These are phyloP conservation scores for Tricholoma matsutake DNA, from an alignment of 768 basidiomycete species.

Conservation along the genomic window DNA sequence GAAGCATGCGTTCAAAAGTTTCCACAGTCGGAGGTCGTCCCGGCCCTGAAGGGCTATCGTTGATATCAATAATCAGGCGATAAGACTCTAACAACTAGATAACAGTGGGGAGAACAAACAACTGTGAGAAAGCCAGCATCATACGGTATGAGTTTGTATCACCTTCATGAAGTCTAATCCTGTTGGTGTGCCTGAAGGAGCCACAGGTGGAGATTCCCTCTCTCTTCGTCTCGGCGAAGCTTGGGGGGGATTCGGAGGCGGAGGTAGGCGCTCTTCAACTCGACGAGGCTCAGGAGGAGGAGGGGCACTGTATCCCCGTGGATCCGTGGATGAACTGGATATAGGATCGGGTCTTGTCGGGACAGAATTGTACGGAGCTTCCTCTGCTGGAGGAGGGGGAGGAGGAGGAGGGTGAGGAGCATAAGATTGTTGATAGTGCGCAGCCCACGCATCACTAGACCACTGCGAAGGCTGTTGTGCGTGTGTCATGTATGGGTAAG, in stretches of 20 bases:
- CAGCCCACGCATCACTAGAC: constrained; percentile 38
- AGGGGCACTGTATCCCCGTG: constrained; percentile 4
- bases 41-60: constrained; percentile 2
- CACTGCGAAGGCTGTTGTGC: constrained; percentile 36
- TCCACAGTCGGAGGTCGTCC: constrained; percentile 22
- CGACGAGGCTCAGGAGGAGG: constrained; percentile 3
- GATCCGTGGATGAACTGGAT: constrained; percentile 22
- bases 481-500: constrained; percentile 23
- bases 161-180: constrained; percentile 12
- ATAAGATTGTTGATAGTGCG: constrained; percentile 27
- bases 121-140: constrained; percentile 4
- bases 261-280: constrained; percentile 5
- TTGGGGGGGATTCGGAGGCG: constrained; percentile 3
- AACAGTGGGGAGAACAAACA: not conserved
- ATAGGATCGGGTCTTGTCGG: constrained; percentile 30
- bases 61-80: constrained; percentile 4
- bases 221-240: constrained; percentile 3
- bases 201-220: constrained; percentile 7
- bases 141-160: not conserved
- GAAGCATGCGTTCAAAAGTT: constrained; percentile 39
- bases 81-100: constrained; percentile 8
- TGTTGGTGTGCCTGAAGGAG: constrained; percentile 7
- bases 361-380: constrained; percentile 31
- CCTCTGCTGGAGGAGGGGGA: constrained; percentile 11
- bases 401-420: constrained; percentile 32